Conservation (phyloP, 1,284 basidiomycete species). For the Marasmius oreades region DNA sequence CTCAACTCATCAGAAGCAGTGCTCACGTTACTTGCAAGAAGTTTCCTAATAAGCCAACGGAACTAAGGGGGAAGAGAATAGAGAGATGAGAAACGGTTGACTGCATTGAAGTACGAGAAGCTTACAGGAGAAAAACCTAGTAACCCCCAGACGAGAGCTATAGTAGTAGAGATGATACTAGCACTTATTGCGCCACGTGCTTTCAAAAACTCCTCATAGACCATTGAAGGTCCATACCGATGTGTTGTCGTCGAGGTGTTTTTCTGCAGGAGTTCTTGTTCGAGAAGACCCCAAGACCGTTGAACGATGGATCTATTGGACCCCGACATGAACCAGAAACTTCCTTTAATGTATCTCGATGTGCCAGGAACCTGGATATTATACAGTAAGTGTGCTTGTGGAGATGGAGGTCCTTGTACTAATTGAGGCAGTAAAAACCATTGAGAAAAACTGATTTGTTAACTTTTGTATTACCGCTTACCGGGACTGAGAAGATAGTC, state of each 20-base stretch:
- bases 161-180: constrained; percentile 35
- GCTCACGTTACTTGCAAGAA: constrained; percentile 52
- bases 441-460: not conserved
- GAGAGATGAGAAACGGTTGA: not conserved
- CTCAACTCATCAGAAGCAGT: constrained; percentile 60
- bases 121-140: constrained; percentile 39
- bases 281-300: constrained; percentile 74
- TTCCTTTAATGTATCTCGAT: constrained; percentile 42
- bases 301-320: constrained; percentile 71
- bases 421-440: not conserved
- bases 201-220: constrained; percentile 70
- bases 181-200: constrained; percentile 40
- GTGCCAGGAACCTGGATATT: constrained; percentile 42
- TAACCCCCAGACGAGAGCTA: constrained; percentile 33
- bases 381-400: constrained; percentile 40
- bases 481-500: constrained; percentile 59
- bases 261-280: constrained; percentile 30
- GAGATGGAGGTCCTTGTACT: constrained; percentile 42
- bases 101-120: not conserved
- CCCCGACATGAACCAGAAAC: constrained; percentile 58
- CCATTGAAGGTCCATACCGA: constrained; percentile 64
- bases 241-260: constrained; percentile 9
- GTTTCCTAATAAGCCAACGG: constrained; percentile 48
- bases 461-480: constrained; percentile 20
- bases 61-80: constrained; percentile 32